These are phyloP conservation scores for Ceratobasidium sp. DNA, from an alignment of 1,284 basidiomycete genomes.

Conservation along the genomic window DNA sequence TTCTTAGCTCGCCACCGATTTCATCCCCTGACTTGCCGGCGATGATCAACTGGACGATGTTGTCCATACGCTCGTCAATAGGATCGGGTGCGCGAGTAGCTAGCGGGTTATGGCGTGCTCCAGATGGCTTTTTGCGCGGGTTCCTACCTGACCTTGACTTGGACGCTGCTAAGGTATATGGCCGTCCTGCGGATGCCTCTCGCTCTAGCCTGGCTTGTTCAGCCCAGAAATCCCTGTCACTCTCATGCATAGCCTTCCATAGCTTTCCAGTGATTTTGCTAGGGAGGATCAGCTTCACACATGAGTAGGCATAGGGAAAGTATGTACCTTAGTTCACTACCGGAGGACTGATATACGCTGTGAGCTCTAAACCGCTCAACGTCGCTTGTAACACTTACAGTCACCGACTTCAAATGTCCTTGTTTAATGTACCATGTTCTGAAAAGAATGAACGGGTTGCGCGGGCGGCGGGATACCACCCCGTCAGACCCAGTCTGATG, in stretches of 20 bases:
- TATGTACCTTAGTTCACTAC: conserved; percentile 28
- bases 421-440: conserved; percentile 35
- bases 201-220: conserved; percentile 28
- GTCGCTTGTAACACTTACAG: conserved; percentile 3
- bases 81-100: conserved; percentile 8
- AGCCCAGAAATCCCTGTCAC: conserved; percentile 33
- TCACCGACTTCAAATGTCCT: conserved; percentile 28
- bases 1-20: conserved; percentile 19
- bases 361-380: neutral
- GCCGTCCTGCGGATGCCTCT: conserved; percentile 20
- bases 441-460: conserved; percentile 34
- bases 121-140: conserved; percentile 22
- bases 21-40: conserved; percentile 33
- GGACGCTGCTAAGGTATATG: conserved; percentile 9
- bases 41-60: conserved; percentile 31
- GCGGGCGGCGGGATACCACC: conserved; percentile 17
- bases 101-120: conserved; percentile 22
- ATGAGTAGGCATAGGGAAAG: neutral
- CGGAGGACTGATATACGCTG: conserved; percentile 12
- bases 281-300: neutral
- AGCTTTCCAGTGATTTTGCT: conserved; percentile 36
- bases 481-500: neutral
- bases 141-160: conserved; percentile 2
- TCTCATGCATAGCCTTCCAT: conserved; percentile 33
- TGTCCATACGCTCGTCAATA: conserved; percentile 31